phyloP scores from a whole-genome alignment of 768 basidiomycete genomes.

The Galerina marginata region DNA sequence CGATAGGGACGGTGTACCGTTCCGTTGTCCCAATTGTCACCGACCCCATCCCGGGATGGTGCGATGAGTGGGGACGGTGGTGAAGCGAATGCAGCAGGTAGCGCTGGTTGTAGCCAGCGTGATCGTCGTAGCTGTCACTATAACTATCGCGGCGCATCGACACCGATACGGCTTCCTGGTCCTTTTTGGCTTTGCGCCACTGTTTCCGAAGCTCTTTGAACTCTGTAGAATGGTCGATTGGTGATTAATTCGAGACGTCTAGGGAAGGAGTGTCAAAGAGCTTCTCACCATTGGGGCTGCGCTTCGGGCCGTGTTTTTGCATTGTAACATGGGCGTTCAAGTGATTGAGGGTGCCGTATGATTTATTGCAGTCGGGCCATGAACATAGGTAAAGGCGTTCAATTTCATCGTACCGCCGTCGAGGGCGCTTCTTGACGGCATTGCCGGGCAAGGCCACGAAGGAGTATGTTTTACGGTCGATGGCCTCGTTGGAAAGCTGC shows the following conservation, averaged over 20 bases:
- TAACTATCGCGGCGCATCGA: conserved; percentile 39
- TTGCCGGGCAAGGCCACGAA: conserved; percentile 85
- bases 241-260: conserved; percentile 13
- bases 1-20: conserved; percentile 34
- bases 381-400: conserved; percentile 92
- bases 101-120: conserved; percentile 31
- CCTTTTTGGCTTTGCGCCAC: conserved; percentile 95
- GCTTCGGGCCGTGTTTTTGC: conserved; percentile 93
- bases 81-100: conserved; percentile 33
- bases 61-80: conserved; percentile 33
- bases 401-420: conserved; percentile 91
- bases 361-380: conserved; percentile 77
- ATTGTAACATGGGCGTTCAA: conserved; percentile 98
- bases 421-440: conserved; percentile 81
- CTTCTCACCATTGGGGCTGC: conserved; percentile 84
- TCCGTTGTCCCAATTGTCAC: conserved; percentile 33
- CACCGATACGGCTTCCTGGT: conserved; percentile 43
- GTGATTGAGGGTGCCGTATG: conserved; percentile 95
- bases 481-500: conserved; percentile 37
- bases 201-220: conserved; percentile 98
- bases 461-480: conserved; percentile 75
- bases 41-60: conserved; percentile 31
- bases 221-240: conserved; percentile 55
- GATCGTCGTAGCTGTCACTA: conserved; percentile 38
- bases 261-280: conserved; percentile 9